phyloP scores from a whole-genome alignment of 257 asterid genomes.

The Solanum sejunctum region DNA sequence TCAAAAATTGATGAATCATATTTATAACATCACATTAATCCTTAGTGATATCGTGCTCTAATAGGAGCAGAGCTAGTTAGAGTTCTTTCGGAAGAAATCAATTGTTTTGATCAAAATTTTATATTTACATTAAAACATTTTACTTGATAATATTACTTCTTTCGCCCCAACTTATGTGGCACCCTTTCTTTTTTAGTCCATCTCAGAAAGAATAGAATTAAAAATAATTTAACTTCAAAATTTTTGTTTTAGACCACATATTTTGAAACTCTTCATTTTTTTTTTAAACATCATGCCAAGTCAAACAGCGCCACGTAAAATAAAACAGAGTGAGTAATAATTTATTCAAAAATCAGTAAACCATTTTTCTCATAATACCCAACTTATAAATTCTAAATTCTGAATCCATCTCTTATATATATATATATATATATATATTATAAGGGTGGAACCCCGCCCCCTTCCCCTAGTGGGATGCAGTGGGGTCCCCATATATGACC shows the following conservation, averaged over 20 bases:
- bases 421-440: neutral
- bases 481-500: constrained; percentile 24
- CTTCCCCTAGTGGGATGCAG: neutral
- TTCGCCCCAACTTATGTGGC: too few relatives aligned
- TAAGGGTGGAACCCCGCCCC: too few relatives aligned
- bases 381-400: neutral
- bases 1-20: neutral
- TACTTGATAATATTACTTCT: neutral
- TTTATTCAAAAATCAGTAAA: neutral
- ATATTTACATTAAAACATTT: neutral
- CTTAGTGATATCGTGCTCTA: neutral
- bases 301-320: too few relatives aligned
- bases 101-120: neutral
- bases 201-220: too few relatives aligned
- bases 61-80: neutral
- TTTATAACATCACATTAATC: neutral
- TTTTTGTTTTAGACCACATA: too few relatives aligned
- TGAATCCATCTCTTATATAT: neutral
- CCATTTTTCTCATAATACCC: neutral
- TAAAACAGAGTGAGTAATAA: neutral
- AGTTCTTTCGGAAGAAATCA: neutral
- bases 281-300: too few relatives aligned
- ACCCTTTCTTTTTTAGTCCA: too few relatives aligned
- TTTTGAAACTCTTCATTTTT: too few relatives aligned
- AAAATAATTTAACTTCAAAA: too few relatives aligned